Conservation (phyloP, 2,329 filamentous ascomycete genomes). For the Pestalotiopsis sp. region DNA sequence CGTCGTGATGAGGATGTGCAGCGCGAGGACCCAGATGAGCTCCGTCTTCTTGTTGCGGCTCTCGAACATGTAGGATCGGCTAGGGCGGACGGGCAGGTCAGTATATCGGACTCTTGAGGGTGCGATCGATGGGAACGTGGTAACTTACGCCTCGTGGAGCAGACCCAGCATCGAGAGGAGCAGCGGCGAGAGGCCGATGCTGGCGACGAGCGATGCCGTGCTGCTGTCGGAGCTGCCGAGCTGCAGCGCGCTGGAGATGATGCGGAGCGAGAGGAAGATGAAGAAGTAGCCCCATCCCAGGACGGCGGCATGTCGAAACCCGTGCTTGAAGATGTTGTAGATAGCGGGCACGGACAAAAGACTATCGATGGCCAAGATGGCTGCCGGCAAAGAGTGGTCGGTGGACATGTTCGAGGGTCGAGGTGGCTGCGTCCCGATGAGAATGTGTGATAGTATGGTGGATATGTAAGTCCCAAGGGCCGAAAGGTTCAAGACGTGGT, state of each 20-base stretch:
- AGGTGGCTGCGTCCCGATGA: background rate
- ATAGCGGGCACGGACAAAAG: constrained; percentile 31
- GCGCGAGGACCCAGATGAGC: constrained; percentile 18
- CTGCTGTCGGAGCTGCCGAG: constrained; percentile 25
- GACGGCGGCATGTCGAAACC: constrained; percentile 36
- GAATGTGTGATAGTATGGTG: background rate
- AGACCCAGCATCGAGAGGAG: constrained; percentile 32
- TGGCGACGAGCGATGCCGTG: constrained; percentile 36
- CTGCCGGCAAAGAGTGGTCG: constrained; percentile 21
- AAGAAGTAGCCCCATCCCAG: constrained; percentile 42
- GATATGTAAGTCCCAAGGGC: background rate
- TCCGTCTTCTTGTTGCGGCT: constrained; percentile 18
- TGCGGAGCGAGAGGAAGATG: constrained; percentile 38
- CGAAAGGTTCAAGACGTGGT: background rate
- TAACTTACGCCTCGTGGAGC: constrained; percentile 37
- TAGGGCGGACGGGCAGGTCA: background rate
- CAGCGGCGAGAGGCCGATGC: constrained; percentile 41
- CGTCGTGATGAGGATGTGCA: constrained; percentile 25
- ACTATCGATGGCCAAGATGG: constrained; percentile 37
- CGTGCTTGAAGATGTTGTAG: constrained; percentile 31
- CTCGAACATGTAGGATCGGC: constrained; percentile 21
- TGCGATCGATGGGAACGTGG: background rate
- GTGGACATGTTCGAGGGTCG: constrained; percentile 14
- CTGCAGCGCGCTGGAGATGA: constrained; percentile 35
- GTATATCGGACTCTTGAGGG: background rate